These are phyloP conservation scores for Mariannaea elegans DNA, from an alignment of 2,329 filamentous ascomycete genomes.

Conservation along the genomic window DNA sequence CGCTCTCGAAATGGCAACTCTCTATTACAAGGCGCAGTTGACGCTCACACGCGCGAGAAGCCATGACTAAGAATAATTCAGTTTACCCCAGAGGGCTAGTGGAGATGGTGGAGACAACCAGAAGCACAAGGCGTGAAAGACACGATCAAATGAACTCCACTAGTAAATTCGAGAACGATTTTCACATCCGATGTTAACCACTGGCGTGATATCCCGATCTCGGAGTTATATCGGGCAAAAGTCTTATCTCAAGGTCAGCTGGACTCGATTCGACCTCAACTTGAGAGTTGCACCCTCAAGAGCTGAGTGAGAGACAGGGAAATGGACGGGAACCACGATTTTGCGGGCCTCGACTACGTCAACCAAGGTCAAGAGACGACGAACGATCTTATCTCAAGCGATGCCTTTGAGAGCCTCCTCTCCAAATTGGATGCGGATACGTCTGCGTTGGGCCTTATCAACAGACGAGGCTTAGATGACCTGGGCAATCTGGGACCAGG, in stretches of 20 bases:
- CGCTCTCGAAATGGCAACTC: neutral
- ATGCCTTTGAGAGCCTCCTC: constrained; percentile 10
- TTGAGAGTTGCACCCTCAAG: neutral
- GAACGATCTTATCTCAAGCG: neutral
- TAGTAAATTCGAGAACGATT: neutral
- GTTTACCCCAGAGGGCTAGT: neutral
- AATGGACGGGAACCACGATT: constrained; percentile 2
- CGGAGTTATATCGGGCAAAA: constrained; percentile 19
- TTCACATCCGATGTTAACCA: neutral
- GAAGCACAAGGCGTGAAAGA: constrained; percentile 10
- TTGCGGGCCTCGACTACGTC: constrained; percentile 3
- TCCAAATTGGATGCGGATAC: constrained; percentile 3
- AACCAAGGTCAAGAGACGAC: neutral
- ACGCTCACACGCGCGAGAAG: neutral
- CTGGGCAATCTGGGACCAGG: neutral
- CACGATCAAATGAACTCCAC: constrained; percentile 2
- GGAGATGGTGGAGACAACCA: constrained; percentile 9
- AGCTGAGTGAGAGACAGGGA: neutral
- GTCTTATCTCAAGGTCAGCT: neutral
- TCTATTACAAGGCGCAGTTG: constrained; percentile 9
- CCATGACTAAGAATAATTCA: constrained; percentile 14
- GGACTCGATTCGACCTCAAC: neutral
- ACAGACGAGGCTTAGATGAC: neutral
- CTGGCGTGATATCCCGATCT: constrained; percentile 5
- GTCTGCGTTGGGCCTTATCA: constrained; percentile 1